phyloP scores from a whole-genome alignment of 225 moss, liverwort and hornwort species.

The Pseudoscleropodium purum region DNA sequence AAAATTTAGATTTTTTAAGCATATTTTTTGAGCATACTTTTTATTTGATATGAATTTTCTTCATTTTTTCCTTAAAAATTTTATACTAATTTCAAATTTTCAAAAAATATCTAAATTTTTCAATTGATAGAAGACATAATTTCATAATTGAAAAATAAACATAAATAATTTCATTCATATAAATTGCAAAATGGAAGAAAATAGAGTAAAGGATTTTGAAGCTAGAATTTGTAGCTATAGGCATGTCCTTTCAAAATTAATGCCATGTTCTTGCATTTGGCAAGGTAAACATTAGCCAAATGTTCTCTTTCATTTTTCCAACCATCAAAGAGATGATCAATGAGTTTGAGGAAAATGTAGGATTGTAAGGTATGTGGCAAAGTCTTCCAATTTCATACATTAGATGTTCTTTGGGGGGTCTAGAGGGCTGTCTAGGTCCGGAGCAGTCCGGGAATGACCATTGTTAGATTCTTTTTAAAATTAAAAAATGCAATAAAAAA shows the following conservation, averaged over 20 bases:
- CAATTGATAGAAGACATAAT: neutral
- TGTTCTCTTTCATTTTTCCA: neutral
- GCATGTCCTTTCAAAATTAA: neutral
- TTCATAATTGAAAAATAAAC: neutral
- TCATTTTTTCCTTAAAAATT: neutral
- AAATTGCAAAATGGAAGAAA: neutral
- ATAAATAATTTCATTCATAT: neutral
- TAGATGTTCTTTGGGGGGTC: too few species aligned
- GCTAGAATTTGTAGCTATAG: neutral
- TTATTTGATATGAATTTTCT: neutral
- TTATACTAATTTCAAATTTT: neutral
- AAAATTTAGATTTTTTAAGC: too few species aligned
- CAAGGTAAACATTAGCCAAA: too few species aligned
- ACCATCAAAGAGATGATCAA: neutral
- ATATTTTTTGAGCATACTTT: neutral
- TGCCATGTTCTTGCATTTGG: neutral
- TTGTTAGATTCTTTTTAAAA: too few species aligned
- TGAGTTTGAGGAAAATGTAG: neutral
- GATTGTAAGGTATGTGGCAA: neutral
- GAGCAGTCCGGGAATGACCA: too few species aligned
- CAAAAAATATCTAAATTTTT: neutral
- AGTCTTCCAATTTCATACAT: neutral
- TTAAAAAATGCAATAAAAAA: too few species aligned
- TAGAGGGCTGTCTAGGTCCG: too few species aligned
- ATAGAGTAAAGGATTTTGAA: neutral